These are phyloP conservation scores for Leishmania gerbilli DNA, from an alignment of 208 protist species.

Conservation along the genomic window DNA sequence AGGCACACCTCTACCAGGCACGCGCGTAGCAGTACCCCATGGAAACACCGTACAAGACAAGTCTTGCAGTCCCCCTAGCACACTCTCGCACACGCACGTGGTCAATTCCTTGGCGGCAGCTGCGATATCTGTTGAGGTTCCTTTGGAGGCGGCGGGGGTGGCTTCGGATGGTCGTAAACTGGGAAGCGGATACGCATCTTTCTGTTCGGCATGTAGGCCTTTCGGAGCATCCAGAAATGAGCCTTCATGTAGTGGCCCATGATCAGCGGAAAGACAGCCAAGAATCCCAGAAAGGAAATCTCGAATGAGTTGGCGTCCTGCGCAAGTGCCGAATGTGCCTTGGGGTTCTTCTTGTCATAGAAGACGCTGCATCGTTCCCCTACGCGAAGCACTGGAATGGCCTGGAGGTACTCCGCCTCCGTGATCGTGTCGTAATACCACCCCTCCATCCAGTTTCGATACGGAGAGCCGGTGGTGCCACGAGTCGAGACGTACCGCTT, in stretches of 20 bases:
- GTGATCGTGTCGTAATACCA: constrained; percentile 90
- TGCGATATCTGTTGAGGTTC: constrained; percentile 59
- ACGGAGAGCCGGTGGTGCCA: constrained; percentile 83
- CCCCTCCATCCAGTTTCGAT: constrained; percentile 75
- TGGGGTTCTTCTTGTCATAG: constrained; percentile 84
- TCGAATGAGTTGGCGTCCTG: constrained; percentile 91
- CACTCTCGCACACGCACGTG: background rate
- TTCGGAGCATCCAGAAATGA: constrained; percentile 76
- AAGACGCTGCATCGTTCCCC: constrained; percentile 84
- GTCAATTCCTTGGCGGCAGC: constrained; percentile 45
- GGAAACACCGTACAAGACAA: background rate
- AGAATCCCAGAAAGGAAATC: constrained; percentile 78
- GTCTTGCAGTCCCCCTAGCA: background rate
- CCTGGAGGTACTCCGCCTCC: constrained; percentile 88
- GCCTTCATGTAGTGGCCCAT: constrained; percentile 88
- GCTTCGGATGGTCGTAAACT: constrained; percentile 47
- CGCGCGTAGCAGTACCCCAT: background rate
- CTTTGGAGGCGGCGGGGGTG: constrained; percentile 52
- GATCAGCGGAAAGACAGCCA: constrained; percentile 77
- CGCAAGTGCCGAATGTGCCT: constrained; percentile 67
- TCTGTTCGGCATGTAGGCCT: constrained; percentile 81
- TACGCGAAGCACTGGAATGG: constrained; percentile 82
- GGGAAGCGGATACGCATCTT: constrained; percentile 81
- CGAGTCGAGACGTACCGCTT: constrained; percentile 77
- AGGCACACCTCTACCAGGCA: background rate